Evolutionary conservation across 495 filamentous ascomycete species (phyloP).

Genomic region (Zalerion maritima): DNA sequence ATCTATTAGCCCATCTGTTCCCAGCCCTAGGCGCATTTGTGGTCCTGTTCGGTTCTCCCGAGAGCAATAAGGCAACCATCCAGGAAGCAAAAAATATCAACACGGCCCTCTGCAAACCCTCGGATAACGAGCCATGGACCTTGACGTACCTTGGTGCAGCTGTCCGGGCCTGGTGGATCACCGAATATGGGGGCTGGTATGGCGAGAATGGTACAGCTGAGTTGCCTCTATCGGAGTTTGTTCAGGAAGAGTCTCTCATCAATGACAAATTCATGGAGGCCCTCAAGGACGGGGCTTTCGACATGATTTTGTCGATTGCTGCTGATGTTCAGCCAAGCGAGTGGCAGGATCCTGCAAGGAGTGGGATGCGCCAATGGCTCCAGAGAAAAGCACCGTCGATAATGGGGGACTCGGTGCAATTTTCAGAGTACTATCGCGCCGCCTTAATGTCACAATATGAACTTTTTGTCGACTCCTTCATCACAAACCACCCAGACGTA

Average conservation of each 20-base stretch:
- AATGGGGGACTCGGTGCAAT: slow-evolving; percentile 42
- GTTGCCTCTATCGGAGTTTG: slow-evolving; percentile 36
- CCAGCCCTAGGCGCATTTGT: slow-evolving; percentile 62
- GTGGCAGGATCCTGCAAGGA: slow-evolving; percentile 70
- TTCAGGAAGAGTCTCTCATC: slow-evolving; percentile 39
- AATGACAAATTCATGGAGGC: slow-evolving; percentile 50
- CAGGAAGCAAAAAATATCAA: slow-evolving; percentile 56
- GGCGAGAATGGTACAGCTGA: slow-evolving; percentile 46
- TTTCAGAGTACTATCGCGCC: slow-evolving; percentile 47
- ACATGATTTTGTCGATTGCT: slow-evolving; percentile 74
- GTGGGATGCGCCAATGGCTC: slow-evolving; percentile 58
- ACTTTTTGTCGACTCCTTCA: slow-evolving; percentile 72
- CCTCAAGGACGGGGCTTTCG: slow-evolving; percentile 81
- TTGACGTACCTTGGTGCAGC: slow-evolving; percentile 63
- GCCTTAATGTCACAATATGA: slow-evolving; percentile 70
- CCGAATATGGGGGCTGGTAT: slow-evolving; percentile 83
- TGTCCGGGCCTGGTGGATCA: slow-evolving; percentile 66
- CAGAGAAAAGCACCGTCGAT: slow-evolving; percentile 60
- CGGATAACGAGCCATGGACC: slow-evolving; percentile 51
- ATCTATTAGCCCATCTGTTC: slow-evolving; percentile 56
- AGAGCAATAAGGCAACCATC: slow-evolving; percentile 40
- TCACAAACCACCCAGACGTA: slow-evolving; percentile 87
- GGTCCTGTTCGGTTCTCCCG: slow-evolving; percentile 56
- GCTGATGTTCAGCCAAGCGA: slow-evolving; percentile 54
- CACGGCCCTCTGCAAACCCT: slow-evolving; percentile 42